phyloP scores from a whole-genome alignment of 2,329 filamentous ascomycete genomes.

The Diaporthe humulicola region DNA sequence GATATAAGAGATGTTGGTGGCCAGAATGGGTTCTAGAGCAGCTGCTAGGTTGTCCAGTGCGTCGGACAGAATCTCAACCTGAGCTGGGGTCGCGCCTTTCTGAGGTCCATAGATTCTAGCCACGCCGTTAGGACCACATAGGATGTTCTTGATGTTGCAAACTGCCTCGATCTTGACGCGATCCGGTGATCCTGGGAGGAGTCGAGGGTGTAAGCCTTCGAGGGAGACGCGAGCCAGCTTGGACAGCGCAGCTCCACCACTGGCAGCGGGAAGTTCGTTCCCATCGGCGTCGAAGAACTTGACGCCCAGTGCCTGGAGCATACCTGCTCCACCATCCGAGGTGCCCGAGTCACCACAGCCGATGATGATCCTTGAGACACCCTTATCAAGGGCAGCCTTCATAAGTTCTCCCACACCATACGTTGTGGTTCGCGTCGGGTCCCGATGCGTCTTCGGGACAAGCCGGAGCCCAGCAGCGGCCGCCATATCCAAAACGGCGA shows the following conservation, averaged over 20 bases:
- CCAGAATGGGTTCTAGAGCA: slow-evolving; percentile 45
- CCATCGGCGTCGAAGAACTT: slow-evolving; percentile 52
- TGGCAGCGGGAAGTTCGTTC: not conserved
- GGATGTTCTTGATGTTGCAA: slow-evolving; percentile 65
- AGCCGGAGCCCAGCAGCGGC: slow-evolving; percentile 65
- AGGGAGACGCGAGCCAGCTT: slow-evolving; percentile 4
- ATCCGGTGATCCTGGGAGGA: slow-evolving; percentile 37
- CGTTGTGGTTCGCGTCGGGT: slow-evolving; percentile 63
- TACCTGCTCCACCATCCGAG: slow-evolving; percentile 65
- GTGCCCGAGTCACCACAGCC: slow-evolving; percentile 68
- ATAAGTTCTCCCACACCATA: slow-evolving; percentile 66
- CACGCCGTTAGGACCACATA: slow-evolving; percentile 62
- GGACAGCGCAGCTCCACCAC: not conserved
- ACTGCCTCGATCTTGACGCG: slow-evolving; percentile 62
- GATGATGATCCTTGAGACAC: slow-evolving; percentile 52
- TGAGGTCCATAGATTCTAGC: slow-evolving; percentile 65
- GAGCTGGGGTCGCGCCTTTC: slow-evolving; percentile 60
- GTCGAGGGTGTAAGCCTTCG: not conserved
- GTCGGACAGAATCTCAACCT: not conserved
- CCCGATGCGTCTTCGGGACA: slow-evolving; percentile 57
- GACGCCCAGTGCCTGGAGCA: slow-evolving; percentile 66
- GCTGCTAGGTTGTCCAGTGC: not conserved
- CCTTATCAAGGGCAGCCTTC: not conserved
- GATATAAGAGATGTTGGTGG: slow-evolving; percentile 51
- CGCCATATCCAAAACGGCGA: slow-evolving; percentile 66